A percentile compares a stretch with the other conserved stretches of the same genome.
These are phyloP conservation scores for Lagenidium giganteum DNA, from an alignment of 352 stramenopile species.

Conservation along the genomic window DNA sequence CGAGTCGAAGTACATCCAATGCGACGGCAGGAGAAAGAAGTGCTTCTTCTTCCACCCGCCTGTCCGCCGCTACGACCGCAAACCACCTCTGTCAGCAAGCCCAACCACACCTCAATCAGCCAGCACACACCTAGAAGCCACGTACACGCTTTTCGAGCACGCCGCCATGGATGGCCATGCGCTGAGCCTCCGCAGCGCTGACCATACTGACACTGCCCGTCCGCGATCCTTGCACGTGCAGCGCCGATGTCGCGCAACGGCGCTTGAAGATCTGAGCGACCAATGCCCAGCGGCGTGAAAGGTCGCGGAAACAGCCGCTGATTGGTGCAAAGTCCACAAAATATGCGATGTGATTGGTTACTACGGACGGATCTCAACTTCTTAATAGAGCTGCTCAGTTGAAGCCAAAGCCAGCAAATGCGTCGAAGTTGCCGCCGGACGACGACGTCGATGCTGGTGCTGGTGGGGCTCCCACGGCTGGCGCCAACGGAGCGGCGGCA, in stretches of 20 bases:
- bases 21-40: constrained; percentile 62
- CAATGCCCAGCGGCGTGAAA: no score
- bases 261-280: constrained; percentile 21
- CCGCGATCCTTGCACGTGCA: no score
- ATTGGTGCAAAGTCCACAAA: no score
- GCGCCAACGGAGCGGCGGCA: neutral
- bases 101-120: neutral
- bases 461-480: no score
- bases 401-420: constrained; percentile 23
- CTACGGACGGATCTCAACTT: no score
- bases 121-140: neutral
- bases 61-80: constrained; percentile 34
- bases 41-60: constrained; percentile 80
- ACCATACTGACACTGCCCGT: constrained; percentile 33
- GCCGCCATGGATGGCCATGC: constrained; percentile 46
- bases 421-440: constrained; percentile 17
- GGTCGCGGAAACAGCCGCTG: no score
- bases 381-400: constrained; percentile 17
- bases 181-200: constrained; percentile 54
- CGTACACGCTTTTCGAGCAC: constrained; percentile 57
- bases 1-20: constrained; percentile 69
- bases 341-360: no score
- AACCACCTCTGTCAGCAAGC: neutral
- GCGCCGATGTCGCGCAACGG: no score
- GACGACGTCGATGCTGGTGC: constrained; percentile 5